Evolutionary conservation across 176 grass and related monocot species (phyloP).

Genomic region (Alloteropsis semialata): DNA sequence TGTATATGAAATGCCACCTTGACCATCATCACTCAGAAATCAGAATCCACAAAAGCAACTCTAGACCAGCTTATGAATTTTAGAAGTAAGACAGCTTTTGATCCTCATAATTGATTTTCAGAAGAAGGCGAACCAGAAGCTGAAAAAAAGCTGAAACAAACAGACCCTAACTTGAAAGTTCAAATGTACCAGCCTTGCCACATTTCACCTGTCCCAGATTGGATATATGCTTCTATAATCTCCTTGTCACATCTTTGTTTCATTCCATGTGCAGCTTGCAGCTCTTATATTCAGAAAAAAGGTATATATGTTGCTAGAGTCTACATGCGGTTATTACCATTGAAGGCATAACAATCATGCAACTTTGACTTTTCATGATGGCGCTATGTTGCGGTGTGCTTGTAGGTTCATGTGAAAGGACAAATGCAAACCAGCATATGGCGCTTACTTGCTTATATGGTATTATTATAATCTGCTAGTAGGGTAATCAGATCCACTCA

Average conservation of each 20-base stretch:
- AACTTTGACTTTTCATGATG: background rate
- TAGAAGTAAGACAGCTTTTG: too few species aligned
- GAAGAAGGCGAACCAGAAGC: too few species aligned
- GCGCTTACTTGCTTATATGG: background rate
- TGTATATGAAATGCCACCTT: too few species aligned
- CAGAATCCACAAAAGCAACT: too few species aligned
- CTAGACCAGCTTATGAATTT: too few species aligned
- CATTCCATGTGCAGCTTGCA: background rate
- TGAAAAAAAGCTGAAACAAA: too few species aligned
- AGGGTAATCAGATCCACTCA: background rate
- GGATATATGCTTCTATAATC: background rate
- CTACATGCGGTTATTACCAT: background rate
- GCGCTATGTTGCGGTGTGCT: background rate
- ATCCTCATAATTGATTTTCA: too few species aligned
- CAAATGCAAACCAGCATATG: background rate
- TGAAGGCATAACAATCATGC: background rate
- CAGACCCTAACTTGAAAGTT: background rate
- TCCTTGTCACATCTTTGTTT: background rate
- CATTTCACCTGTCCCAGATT: background rate
- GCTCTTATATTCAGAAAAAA: background rate
- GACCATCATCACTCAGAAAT: too few species aligned
- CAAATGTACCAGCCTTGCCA: background rate
- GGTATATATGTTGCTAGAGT: background rate
- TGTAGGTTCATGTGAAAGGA: background rate
- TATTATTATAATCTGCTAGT: background rate